phyloP scores from a whole-genome alignment of 2,329 filamentous ascomycete genomes.

The Ophiostoma ulmi region DNA sequence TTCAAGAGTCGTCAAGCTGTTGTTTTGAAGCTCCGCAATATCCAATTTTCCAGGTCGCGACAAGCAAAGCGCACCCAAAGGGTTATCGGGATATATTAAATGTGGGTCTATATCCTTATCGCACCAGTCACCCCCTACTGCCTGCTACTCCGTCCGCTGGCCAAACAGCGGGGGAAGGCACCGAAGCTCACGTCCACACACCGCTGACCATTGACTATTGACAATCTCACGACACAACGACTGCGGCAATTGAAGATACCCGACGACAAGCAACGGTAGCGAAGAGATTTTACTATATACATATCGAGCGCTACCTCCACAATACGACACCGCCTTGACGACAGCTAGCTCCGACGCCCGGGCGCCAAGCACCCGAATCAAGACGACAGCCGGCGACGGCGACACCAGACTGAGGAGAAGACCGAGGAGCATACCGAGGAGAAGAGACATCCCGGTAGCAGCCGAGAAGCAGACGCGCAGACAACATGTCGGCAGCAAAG shows the following conservation, averaged over 20 bases:
- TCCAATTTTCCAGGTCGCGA: constrained; percentile 24
- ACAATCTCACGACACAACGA: constrained; percentile 11
- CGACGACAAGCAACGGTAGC: background rate
- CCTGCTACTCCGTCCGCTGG: background rate
- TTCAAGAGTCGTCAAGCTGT: background rate
- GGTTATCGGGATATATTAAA: constrained; percentile 22
- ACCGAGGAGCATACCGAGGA: too few species aligned
- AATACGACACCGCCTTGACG: background rate
- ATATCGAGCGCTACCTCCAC: background rate
- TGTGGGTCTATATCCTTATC: constrained; percentile 21
- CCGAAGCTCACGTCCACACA: constrained; percentile 15
- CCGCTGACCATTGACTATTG: background rate
- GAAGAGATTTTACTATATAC: background rate
- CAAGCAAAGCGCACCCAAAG: constrained; percentile 4
- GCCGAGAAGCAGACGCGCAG: background rate
- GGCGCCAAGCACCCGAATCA: background rate
- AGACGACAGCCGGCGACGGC: background rate
- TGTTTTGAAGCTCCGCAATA: constrained; percentile 23
- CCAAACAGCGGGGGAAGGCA: constrained; percentile 4
- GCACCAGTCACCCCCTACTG: constrained; percentile 12
- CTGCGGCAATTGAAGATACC: background rate
- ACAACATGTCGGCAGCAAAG: constrained; percentile 54
- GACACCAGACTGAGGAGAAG: background rate
- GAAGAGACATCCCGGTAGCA: background rate
- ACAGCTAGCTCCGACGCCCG: background rate